Evolutionary conservation across 805 yeast species (phyloP).

Genomic region (Metschnikowia colocasiae): DNA sequence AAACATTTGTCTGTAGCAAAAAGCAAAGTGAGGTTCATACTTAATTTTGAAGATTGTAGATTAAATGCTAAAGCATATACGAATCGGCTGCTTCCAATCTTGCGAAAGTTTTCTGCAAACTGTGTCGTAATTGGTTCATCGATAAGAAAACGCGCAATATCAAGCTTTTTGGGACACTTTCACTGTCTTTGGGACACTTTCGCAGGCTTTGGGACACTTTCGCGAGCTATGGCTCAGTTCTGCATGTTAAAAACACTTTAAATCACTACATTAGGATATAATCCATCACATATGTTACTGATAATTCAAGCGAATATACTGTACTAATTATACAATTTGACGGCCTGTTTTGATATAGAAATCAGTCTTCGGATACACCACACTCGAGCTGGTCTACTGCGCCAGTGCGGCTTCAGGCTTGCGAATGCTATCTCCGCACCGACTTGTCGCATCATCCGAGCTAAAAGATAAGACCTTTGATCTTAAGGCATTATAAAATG

Average conservation of each 20-base stretch:
- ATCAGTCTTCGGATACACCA: neutral
- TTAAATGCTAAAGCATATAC: neutral
- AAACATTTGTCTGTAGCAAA: neutral
- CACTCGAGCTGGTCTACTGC: neutral
- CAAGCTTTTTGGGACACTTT: neutral
- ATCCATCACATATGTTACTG: neutral
- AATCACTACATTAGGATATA: neutral
- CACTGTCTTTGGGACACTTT: slow-evolving; percentile 6
- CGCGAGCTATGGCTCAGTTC: neutral
- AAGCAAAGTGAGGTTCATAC: neutral
- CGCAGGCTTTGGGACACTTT: slow-evolving; percentile 7
- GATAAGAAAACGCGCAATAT: neutral
- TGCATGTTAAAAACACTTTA: neutral
- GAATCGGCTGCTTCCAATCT: neutral
- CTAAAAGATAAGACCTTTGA: neutral
- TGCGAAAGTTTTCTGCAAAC: neutral
- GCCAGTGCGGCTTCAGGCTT: neutral
- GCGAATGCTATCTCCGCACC: neutral
- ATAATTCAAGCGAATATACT: neutral
- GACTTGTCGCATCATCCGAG: slow-evolving; percentile 1
- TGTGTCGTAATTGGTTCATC: neutral
- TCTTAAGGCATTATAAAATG: neutral
- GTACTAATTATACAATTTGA: neutral
- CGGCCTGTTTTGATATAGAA: neutral
- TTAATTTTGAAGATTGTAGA: neutral